phyloP scores from a whole-genome alignment of 768 basidiomycete species.

The Hygrocybe coccinea region DNA sequence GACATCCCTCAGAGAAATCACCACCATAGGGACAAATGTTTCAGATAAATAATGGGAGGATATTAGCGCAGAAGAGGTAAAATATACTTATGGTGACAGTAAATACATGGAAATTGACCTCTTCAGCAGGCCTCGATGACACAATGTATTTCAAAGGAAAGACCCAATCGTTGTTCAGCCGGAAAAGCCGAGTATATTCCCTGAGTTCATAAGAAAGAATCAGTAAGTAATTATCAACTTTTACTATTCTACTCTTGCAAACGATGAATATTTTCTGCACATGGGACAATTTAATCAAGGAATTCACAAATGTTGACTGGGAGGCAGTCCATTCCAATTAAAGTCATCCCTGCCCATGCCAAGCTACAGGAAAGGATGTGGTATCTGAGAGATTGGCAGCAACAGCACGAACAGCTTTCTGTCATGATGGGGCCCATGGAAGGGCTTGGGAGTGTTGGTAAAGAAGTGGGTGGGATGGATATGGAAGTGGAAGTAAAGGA shows the following conservation, averaged over 20 bases:
- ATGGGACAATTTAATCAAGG: conserved; percentile 89
- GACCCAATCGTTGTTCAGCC: no score
- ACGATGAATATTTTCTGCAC: conserved; percentile 75
- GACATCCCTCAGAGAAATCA: no score
- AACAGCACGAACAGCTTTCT: conserved; percentile 95
- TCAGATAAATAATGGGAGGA: no score
- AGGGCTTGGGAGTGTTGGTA: conserved; percentile 66
- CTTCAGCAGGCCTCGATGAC: no score
- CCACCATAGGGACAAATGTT: no score
- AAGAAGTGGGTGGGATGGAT: conserved; percentile 85
- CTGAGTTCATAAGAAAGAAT: no score
- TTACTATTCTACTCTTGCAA: conserved; percentile 68
- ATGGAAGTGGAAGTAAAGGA: conserved; percentile 98
- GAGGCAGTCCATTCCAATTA: conserved; percentile 98
- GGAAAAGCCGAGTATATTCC: no score
- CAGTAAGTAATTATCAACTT: no score
- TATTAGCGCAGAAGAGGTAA: no score
- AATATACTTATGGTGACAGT: no score
- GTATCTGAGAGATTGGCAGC: conserved; percentile 88
- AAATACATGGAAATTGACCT: no score
- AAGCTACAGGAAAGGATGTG: conserved; percentile 84
- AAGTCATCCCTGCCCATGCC: conserved; percentile 84
- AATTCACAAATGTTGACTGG: conserved; percentile 87
- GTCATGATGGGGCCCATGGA: conserved; percentile 96
- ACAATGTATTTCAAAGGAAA: no score